Percentiles rank a stretch among this genome's conserved stretches.
phyloP scores from a whole-genome alignment of 352 stramenopile genomes.

The Phytophthora vignae region DNA sequence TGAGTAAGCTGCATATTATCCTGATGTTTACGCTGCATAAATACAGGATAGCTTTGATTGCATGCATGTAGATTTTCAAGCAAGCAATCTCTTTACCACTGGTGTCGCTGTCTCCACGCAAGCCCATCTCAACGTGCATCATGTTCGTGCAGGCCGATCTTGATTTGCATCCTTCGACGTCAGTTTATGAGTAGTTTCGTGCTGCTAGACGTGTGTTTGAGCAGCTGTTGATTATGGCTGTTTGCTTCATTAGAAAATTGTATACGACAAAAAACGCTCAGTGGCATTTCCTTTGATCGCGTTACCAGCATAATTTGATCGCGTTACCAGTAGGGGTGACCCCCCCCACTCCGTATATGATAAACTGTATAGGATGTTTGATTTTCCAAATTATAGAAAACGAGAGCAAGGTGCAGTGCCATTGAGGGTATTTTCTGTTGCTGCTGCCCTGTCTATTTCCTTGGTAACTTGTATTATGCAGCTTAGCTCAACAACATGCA shows the following conservation, averaged over 20 bases:
- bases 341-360: background rate
- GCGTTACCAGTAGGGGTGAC: background rate
- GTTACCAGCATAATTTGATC: background rate
- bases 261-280: background rate
- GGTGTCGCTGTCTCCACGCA: background rate
- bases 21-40: background rate
- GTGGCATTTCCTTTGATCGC: background rate
- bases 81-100: background rate
- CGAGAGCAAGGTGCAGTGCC: background rate
- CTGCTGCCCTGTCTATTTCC: background rate
- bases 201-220: background rate
- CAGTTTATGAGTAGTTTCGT: background rate
- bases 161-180: background rate
- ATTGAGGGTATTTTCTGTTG: background rate
- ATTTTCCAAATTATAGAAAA: conserved; percentile 2
- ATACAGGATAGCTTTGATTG: background rate
- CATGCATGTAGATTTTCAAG: background rate
- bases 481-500: background rate
- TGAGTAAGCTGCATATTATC: background rate
- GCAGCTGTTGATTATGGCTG: background rate
- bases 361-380: background rate
- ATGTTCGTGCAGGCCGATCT: background rate
- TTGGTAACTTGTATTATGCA: background rate
- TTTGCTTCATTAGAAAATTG: background rate
- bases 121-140: background rate